Percentiles rank a stretch among this genome's conserved stretches.
These are phyloP conservation scores for Colletotrichum cereale DNA, from an alignment of 2,329 filamentous ascomycete species.

Conservation along the genomic window DNA sequence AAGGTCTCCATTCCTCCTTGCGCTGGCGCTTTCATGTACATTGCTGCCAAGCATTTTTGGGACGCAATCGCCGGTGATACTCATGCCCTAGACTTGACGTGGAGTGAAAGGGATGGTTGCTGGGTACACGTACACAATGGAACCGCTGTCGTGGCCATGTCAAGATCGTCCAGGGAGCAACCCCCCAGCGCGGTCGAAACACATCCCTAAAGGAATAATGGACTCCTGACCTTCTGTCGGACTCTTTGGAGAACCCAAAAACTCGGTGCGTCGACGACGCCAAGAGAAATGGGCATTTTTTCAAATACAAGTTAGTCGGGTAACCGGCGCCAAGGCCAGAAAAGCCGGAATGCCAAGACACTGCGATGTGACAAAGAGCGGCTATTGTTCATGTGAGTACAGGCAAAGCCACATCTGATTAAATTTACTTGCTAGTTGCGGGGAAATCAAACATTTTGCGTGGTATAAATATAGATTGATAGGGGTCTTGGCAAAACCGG, in stretches of 20 bases:
- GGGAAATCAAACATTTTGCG: constrained; percentile 18
- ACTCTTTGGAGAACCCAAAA: constrained; percentile 1
- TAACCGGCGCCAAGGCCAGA: constrained; percentile 14
- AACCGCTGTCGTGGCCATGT: constrained; percentile 8
- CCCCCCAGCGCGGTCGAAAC: constrained; percentile 13
- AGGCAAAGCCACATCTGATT: not conserved
- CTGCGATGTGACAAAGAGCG: constrained; percentile 12
- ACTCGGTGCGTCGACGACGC: not conserved
- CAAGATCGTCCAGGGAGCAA: constrained; percentile 28
- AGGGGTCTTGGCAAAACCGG: constrained; percentile 24
- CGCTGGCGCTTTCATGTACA: not conserved
- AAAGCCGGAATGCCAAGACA: constrained; percentile 21
- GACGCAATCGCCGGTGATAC: not conserved
- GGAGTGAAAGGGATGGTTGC: not conserved
- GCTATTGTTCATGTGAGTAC: constrained; percentile 13
- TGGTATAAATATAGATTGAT: constrained; percentile 26
- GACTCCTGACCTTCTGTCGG: not conserved
- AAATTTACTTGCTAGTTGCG: constrained; percentile 23
- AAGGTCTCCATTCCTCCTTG: not conserved
- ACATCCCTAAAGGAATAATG: not conserved
- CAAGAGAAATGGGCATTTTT: constrained; percentile 7
- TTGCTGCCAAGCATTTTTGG: not conserved
- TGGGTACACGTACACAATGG: not conserved
- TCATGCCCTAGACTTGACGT: not conserved
- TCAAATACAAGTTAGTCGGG: not conserved